Evolutionary conservation across 2,329 filamentous ascomycete species (phyloP).

Genomic region (Claviceps quebecensis): DNA sequence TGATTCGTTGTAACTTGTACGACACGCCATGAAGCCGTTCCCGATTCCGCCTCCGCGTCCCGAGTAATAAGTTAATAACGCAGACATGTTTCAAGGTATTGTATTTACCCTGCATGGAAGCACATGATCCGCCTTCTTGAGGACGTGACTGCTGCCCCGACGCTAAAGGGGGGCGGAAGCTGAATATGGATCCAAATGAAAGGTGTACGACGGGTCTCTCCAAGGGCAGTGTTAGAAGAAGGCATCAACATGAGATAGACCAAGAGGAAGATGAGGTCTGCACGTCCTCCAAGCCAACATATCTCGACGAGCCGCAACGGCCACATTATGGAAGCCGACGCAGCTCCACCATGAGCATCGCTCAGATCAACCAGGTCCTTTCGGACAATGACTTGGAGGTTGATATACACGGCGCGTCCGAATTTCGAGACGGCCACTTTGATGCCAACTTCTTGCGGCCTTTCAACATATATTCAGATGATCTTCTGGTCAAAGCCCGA

Average conservation of each 20-base stretch:
- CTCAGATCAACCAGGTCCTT: conserved; percentile 21
- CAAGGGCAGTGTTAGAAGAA: neutral
- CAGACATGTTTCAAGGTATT: neutral
- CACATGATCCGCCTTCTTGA: neutral
- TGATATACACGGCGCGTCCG: conserved; percentile 28
- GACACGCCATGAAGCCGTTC: neutral
- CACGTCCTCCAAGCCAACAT: conserved; percentile 4
- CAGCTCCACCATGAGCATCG: conserved; percentile 17
- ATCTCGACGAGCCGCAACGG: conserved; percentile 7
- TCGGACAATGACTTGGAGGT: conserved; percentile 20
- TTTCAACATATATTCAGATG: conserved; percentile 21
- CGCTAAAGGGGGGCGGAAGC: neutral
- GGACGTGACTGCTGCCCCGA: neutral
- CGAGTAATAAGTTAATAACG: too few species aligned
- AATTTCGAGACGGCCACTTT: conserved; percentile 33
- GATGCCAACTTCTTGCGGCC: conserved; percentile 34
- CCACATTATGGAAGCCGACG: conserved; percentile 7
- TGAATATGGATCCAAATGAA: neutral
- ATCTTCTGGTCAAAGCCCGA: conserved; percentile 27
- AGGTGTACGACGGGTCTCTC: neutral
- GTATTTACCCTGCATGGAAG: neutral
- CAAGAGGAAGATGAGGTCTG: neutral
- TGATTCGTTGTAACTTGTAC: neutral
- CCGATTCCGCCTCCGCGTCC: neutral
- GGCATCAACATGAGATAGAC: neutral